Evolutionary conservation across 306 rosid species (phyloP).

Genomic region (Sesbania bispinosa): DNA sequence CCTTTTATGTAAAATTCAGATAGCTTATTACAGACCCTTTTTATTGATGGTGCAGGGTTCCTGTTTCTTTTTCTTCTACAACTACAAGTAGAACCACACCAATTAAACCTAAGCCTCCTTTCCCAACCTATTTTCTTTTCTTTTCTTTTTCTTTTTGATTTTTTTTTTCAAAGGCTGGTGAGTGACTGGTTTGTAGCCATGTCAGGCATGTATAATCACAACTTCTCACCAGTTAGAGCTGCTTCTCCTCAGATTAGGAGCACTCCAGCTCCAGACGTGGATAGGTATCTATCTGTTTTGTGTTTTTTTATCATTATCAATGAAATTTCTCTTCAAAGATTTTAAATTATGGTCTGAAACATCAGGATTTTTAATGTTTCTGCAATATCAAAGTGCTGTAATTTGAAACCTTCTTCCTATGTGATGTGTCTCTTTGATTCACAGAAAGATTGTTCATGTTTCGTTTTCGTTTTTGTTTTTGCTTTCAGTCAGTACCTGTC

Average conservation of each 20-base stretch:
- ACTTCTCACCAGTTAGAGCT: constrained; percentile 97
- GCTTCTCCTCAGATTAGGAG: constrained; percentile 93
- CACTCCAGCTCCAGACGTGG: constrained; percentile 54
- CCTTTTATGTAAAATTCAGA: too few species aligned
- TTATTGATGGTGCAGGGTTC: constrained; percentile 30
- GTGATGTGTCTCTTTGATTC: too few species aligned
- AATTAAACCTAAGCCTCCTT: constrained; percentile 44
- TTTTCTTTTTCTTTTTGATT: constrained; percentile 13
- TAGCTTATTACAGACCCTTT: not conserved
- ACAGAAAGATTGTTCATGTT: not conserved
- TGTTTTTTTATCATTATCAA: not conserved
- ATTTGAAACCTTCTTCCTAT: too few species aligned
- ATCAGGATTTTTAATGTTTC: too few species aligned
- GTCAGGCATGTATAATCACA: constrained; percentile 88
- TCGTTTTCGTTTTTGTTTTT: not conserved
- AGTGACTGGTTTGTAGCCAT: constrained; percentile 33
- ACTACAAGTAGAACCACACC: constrained; percentile 30
- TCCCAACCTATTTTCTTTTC: not conserved
- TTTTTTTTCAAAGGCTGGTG: not conserved
- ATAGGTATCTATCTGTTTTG: constrained; percentile 42
- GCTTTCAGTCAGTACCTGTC: constrained; percentile 73
- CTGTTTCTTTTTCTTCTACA: constrained; percentile 42
- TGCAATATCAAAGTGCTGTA: too few species aligned
- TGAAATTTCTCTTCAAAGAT: too few species aligned
- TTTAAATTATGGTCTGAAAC: too few species aligned